phyloP scores from a whole-genome alignment of 352 stramenopile species.

The Phytophthora europaea region DNA sequence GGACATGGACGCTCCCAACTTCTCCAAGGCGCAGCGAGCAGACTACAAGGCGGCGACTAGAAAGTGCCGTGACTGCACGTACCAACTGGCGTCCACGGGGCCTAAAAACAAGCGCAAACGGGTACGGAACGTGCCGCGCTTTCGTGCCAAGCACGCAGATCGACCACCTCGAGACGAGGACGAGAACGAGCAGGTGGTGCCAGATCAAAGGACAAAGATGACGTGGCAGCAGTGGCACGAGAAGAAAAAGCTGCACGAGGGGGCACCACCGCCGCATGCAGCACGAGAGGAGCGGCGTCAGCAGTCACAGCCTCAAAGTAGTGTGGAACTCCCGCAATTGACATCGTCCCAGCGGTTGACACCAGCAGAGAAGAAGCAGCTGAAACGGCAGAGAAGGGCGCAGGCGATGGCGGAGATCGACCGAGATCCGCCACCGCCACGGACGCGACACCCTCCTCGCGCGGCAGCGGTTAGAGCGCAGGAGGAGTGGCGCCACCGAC shows the following conservation, averaged over 20 bases:
- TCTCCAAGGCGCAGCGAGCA: neutral
- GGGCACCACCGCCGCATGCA: too few relatives aligned
- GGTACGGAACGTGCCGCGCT: neutral
- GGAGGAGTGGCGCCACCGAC: neutral
- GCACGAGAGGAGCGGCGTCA: too few relatives aligned
- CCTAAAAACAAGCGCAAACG: neutral
- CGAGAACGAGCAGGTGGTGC: neutral
- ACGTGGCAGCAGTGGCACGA: neutral
- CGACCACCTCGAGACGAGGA: neutral
- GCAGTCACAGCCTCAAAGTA: too few relatives aligned
- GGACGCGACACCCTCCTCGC: neutral
- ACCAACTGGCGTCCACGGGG: neutral
- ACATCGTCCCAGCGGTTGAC: too few relatives aligned
- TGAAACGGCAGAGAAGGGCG: neutral
- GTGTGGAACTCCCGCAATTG: too few relatives aligned
- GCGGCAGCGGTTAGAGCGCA: neutral
- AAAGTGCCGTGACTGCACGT: neutral
- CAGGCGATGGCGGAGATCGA: neutral
- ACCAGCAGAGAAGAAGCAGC: neutral
- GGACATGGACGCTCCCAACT: neutral
- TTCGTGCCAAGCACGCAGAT: neutral
- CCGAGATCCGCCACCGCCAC: neutral
- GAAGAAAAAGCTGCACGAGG: neutral
- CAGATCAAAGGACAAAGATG: neutral
- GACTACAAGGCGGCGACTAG: neutral